Evolutionary conservation across 345 rosid species (phyloP).

Genomic region (Dipteronia dyeriana): DNA sequence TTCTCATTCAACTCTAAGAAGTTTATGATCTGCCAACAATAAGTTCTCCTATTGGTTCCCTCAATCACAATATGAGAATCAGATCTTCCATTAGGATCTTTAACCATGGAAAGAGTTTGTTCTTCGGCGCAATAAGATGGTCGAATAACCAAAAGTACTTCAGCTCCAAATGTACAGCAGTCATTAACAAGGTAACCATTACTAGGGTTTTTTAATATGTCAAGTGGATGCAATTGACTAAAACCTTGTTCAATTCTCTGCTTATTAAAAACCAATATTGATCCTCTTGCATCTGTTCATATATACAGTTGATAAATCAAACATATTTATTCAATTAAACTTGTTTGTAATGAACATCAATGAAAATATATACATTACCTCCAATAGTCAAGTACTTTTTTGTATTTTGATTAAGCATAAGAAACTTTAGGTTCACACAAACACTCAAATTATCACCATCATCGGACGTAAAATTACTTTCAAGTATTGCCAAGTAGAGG

Average conservation of each 20-base stretch:
- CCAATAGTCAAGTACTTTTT: no score
- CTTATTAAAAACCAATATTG: conserved; percentile 21
- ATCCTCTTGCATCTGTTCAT: conserved; percentile 26
- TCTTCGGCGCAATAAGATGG: background rate
- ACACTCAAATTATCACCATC: background rate
- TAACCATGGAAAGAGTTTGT: conserved; percentile 29
- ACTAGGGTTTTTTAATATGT: conserved; percentile 25
- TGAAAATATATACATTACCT: background rate
- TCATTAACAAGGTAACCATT: conserved; percentile 30
- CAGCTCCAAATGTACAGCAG: conserved; percentile 41
- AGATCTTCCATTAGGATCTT: conserved; percentile 14
- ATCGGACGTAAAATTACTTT: background rate
- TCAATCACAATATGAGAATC: no score
- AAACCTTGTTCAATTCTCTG: conserved; percentile 37
- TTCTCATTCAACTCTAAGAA: conserved; percentile 20
- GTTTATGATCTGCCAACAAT: conserved; percentile 30
- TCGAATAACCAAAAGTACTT: conserved; percentile 27
- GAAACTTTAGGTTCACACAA: background rate
- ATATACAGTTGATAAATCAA: conserved; percentile 4
- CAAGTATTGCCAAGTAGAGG: background rate
- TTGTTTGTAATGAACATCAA: background rate
- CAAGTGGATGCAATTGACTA: conserved; percentile 21
- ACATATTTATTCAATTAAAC: no score
- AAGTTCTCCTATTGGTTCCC: background rate
- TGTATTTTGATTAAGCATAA: background rate